phyloP scores from a whole-genome alignment of 1,284 basidiomycete species.

The Leccinum ponderosum region DNA sequence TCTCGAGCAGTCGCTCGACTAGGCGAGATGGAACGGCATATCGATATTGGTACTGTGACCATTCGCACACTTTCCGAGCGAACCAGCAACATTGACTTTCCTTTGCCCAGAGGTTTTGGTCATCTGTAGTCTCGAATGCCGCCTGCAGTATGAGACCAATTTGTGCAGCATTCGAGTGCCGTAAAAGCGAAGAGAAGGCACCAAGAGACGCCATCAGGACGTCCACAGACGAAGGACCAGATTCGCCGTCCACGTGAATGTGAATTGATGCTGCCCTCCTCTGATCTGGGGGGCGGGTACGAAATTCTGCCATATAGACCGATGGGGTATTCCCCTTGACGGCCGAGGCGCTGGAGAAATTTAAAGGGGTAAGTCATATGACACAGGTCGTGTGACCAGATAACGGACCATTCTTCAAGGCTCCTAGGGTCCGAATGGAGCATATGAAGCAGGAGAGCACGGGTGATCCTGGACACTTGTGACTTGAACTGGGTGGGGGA shows the following conservation, averaged over 20 bases:
- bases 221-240: conserved; percentile 75
- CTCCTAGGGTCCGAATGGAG: conserved; percentile 60
- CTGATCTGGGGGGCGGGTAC: conserved; percentile 71
- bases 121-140: conserved; percentile 66
- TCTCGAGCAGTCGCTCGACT: conserved; percentile 77
- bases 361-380: neutral
- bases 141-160: conserved; percentile 73
- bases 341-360: conserved; percentile 46
- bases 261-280: conserved; percentile 87
- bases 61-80: conserved; percentile 72
- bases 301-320: conserved; percentile 79
- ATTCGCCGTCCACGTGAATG: conserved; percentile 84
- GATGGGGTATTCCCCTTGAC: conserved; percentile 72
- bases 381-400: neutral
- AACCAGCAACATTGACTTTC: conserved; percentile 83
- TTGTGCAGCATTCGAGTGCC: conserved; percentile 79
- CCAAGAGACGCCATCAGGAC: conserved; percentile 76
- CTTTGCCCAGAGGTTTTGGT: conserved; percentile 69
- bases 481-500: conserved; percentile 73
- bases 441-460: conserved; percentile 73
- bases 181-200: conserved; percentile 72
- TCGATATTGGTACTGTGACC: conserved; percentile 91
- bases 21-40: conserved; percentile 86
- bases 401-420: conserved; percentile 66
- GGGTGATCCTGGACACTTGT: conserved; percentile 75